Conservation (phyloP, 768 basidiomycete genomes). For the Boletus pseudopeckii region DNA sequence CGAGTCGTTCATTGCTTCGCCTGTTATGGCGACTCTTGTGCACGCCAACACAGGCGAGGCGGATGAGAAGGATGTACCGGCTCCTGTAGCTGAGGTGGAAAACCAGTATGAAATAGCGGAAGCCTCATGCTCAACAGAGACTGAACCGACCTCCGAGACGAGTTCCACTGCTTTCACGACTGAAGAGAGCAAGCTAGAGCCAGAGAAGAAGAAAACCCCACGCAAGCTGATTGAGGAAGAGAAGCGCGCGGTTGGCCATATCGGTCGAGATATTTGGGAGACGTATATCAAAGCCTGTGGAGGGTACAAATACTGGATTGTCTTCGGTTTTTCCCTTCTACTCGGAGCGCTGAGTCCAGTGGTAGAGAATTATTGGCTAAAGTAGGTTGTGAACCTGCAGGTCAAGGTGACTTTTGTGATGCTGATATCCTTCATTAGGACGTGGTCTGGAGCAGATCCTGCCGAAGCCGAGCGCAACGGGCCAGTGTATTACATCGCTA, state of each 20-base stretch:
- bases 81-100: slow-evolving; percentile 7
- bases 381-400: slow-evolving; percentile 30
- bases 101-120: slow-evolving; percentile 5
- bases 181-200: slow-evolving; percentile 35
- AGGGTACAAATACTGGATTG: slow-evolving; percentile 50
- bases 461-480: slow-evolving; percentile 38
- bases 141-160: slow-evolving; percentile 36
- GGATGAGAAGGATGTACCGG: slow-evolving; percentile 41
- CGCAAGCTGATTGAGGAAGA: slow-evolving; percentile 86
- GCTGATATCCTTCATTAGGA: slow-evolving; percentile 34
- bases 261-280: slow-evolving; percentile 63
- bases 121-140: slow-evolving; percentile 23
- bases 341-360: slow-evolving; percentile 64
- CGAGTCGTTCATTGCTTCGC: slow-evolving; percentile 63
- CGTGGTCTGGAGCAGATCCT: slow-evolving; percentile 54
- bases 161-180: slow-evolving; percentile 41
- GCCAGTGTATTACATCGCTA: slow-evolving; percentile 44
- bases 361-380: slow-evolving; percentile 69
- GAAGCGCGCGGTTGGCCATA: slow-evolving; percentile 70
- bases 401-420: slow-evolving; percentile 2
- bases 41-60: slow-evolving; percentile 47
- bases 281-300: slow-evolving; percentile 54
- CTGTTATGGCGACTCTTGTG: slow-evolving; percentile 61
- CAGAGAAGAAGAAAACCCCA: slow-evolving; percentile 55
- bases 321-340: slow-evolving; percentile 51